Evolutionary conservation across 2,329 filamentous ascomycete species (phyloP).

Genomic region (Diaporthe aspalathi): DNA sequence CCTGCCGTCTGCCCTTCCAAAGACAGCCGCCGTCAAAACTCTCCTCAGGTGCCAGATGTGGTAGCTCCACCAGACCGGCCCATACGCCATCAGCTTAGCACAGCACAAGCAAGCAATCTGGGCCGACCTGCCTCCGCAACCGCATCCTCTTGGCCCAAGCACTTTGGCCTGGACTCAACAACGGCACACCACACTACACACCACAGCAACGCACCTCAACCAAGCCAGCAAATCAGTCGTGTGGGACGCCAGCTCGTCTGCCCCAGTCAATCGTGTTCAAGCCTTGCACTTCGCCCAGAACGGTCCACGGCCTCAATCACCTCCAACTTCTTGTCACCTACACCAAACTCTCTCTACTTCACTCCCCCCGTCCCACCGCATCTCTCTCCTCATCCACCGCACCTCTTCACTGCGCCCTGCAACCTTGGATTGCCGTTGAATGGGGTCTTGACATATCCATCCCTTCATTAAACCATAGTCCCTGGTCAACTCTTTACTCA

Average conservation of each 20-base stretch:
- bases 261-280: constrained; percentile 10
- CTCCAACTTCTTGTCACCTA: neutral
- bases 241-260: constrained; percentile 1
- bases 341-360: neutral
- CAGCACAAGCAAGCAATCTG: constrained; percentile 5
- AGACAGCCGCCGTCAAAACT: neutral
- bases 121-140: neutral
- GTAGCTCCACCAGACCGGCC: constrained; percentile 31
- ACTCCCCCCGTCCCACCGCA: neutral
- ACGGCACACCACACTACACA: neutral
- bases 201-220: neutral
- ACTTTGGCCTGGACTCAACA: constrained; percentile 5
- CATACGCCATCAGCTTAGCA: constrained; percentile 25
- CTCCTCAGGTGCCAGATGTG: constrained; percentile 2
- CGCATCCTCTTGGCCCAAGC: neutral
- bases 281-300: neutral
- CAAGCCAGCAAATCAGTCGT: constrained; percentile 6
- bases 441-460: constrained; percentile 36
- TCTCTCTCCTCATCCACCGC: constrained; percentile 14
- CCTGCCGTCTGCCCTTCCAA: constrained; percentile 2
- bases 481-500: constrained; percentile 68
- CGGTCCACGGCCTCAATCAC: constrained; percentile 25
- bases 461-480: constrained; percentile 40
- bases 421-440: constrained; percentile 28
- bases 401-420: constrained; percentile 41